These are phyloP conservation scores for Brassica napus DNA, from an alignment of 345 rosid species.

Conservation along the genomic window DNA sequence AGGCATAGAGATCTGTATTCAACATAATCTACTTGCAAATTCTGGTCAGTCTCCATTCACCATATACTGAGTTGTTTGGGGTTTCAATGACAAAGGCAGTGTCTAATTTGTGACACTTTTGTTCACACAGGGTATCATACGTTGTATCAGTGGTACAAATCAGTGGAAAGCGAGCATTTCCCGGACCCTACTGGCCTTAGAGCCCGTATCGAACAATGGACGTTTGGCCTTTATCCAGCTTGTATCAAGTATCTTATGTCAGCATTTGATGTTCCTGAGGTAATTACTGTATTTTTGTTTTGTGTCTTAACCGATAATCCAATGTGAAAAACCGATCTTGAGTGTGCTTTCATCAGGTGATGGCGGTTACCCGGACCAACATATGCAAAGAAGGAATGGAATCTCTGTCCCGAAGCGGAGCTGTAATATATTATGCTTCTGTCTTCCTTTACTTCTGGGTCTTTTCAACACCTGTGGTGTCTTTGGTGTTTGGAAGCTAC, in stretches of 20 bases:
- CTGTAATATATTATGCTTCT: constrained; percentile 82
- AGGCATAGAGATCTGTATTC: constrained; percentile 89
- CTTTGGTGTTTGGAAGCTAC: constrained; percentile 94
- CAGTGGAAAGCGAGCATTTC: constrained; percentile 93
- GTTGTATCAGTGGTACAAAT: constrained; percentile 89
- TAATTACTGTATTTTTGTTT: constrained; percentile 30
- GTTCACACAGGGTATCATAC: constrained; percentile 78
- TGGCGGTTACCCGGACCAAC: constrained; percentile 90
- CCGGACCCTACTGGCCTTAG: constrained; percentile 99
- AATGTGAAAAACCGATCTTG: background rate
- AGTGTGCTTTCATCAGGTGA: constrained; percentile 57
- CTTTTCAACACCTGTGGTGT: constrained; percentile 93
- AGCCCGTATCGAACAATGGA: constrained; percentile 95
- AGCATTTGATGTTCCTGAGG: constrained; percentile 99
- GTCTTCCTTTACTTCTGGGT: constrained; percentile 99
- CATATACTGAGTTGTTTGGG: background rate
- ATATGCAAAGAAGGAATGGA: constrained; percentile 83
- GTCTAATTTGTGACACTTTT: constrained; percentile 3
- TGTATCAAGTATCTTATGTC: constrained; percentile 99
- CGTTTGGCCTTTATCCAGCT: constrained; percentile 96
- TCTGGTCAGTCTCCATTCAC: constrained; percentile 58
- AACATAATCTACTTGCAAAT: constrained; percentile 89
- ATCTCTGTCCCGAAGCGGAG: constrained; percentile 81
- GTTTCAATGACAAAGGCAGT: background rate
- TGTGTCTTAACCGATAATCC: background rate